Evolutionary conservation across 2,329 filamentous ascomycete genomes (phyloP), one percentile per base, ranked within the genome.

Genomic region (Pseudogymnoascus sp.): DNA sequence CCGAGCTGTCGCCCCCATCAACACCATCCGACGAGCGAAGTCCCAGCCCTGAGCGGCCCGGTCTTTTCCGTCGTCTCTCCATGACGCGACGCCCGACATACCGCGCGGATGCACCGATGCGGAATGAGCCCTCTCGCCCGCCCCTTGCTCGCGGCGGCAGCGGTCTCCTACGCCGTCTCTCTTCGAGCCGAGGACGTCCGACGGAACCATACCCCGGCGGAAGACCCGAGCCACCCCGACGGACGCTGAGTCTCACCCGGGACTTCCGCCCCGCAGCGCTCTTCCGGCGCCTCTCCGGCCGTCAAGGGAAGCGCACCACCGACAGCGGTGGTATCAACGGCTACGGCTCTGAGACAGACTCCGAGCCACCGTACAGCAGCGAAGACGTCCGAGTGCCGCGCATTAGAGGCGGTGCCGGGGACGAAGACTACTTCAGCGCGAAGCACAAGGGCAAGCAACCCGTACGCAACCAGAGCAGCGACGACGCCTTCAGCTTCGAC

Each of bases 1-100:
- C 92, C 1, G 91, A 90, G 2, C 79, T 77, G 35, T 95, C 90
- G 1, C 92, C 92, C 11, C 84, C 85, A 0, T 80, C 82, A 2
- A 86, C 88, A 1, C 91, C 90, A 2, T 82, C 79, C 28, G 75
- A 79, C 64, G 78, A 80, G 40, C 66, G 77, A 33, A 75, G 72
- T 61, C 75, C 77, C 2, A 77, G 74, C 16, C 70, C 72, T 35
- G 69, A 70, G 35, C 67, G 67, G 4, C 62, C 59, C 38, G 69
- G 71, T 28, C 63, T 74, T 14, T 61, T 74, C 6, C 72, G 72
- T 60, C 69, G 72, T 8, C 62, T 73, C 6, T 73, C 73, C 4
- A 59, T 59, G 31, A 70, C 72, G 63, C 69, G 70, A n/a, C 70
- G 72, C 12, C 69, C 72, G 44, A 70, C 61, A 2, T 72, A 71